Conservation (phyloP, 2,329 filamentous ascomycete genomes). For the Fusarium buxicola region DNA sequence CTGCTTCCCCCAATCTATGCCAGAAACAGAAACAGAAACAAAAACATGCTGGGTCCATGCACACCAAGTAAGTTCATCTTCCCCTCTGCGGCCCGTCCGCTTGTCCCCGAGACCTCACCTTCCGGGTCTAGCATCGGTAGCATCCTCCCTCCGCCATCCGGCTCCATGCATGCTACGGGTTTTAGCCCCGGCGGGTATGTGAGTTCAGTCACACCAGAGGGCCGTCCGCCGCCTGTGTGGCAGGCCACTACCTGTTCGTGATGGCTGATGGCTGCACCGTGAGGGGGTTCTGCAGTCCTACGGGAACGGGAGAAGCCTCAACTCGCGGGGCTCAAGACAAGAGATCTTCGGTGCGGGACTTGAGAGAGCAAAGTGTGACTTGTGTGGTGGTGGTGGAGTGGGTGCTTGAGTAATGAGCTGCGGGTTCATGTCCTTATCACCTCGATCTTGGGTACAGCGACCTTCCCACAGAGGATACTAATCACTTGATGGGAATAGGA, state of each 20-base stretch:
- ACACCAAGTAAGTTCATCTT: constrained; percentile 23
- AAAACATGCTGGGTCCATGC: constrained; percentile 33
- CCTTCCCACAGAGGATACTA: constrained; percentile 16
- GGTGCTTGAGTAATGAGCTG: constrained; percentile 8
- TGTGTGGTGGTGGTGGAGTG: background rate
- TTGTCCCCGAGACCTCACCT: constrained; percentile 36
- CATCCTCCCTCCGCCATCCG: constrained; percentile 37
- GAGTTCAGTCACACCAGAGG: constrained; percentile 40
- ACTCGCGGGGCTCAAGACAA: background rate
- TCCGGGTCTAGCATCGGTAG: constrained; percentile 36
- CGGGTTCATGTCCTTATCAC: constrained; percentile 7
- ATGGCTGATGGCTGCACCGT: constrained; percentile 13
- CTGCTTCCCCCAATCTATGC: constrained; percentile 5
- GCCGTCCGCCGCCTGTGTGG: constrained; percentile 20
- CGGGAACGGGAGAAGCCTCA: background rate
- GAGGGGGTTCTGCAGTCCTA: constrained; percentile 4
- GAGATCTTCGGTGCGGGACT: constrained; percentile 14
- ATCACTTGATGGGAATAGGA: constrained; percentile 28
- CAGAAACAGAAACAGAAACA: too few species aligned
- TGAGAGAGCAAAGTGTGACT: constrained; percentile 15
- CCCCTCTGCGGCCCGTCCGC: constrained; percentile 46
- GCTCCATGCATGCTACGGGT: constrained; percentile 43
- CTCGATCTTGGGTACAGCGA: background rate
- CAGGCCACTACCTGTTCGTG: constrained; percentile 10
- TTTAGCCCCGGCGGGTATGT: constrained; percentile 49